Percentiles rank a stretch among this genome's conserved stretches.
Evolutionary conservation across 192 early-diverging fungal species (phyloP).

Genomic region (Rhizophagus clarus): DNA sequence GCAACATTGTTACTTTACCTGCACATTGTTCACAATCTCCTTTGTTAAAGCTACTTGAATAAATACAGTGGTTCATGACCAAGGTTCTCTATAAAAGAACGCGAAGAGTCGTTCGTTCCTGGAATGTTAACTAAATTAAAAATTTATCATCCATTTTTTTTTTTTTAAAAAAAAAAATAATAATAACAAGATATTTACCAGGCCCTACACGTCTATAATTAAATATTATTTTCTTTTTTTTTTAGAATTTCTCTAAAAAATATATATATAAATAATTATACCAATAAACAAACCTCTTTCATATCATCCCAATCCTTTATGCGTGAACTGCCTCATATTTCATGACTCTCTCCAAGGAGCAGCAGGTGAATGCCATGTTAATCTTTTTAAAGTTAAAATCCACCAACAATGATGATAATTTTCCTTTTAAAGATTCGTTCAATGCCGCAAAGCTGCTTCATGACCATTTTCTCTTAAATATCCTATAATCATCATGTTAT

Average conservation of each 20-base stretch:
- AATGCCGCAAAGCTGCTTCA: conserved; percentile 56
- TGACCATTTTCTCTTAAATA: conserved; percentile 39
- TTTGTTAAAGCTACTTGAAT: conserved; percentile 81
- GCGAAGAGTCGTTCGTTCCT: conserved; percentile 81
- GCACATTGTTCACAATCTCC: conserved; percentile 65
- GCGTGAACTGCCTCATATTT: conserved; percentile 92
- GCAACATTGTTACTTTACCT: no score
- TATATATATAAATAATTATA: not conserved
- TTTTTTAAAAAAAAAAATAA: not conserved
- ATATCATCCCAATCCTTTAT: conserved; percentile 80
- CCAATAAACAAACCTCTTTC: conserved; percentile 69
- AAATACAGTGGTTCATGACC: conserved; percentile 88
- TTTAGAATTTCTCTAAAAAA: not conserved
- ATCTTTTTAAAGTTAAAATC: conserved; percentile 76
- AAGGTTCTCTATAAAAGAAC: conserved; percentile 77
- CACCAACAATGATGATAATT: conserved; percentile 80
- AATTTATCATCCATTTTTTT: no score
- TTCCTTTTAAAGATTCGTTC: conserved; percentile 65
- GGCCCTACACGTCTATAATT: conserved; percentile 46
- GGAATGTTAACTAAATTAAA: not conserved
- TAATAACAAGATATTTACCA: conserved; percentile 19
- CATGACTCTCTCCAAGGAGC: conserved; percentile 80
- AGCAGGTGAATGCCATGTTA: conserved; percentile 84
- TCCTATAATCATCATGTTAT: not conserved
- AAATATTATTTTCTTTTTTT: not conserved